Evolutionary conservation across 768 basidiomycete species (phyloP).

Genomic region (Collybiopsis luxurians): DNA sequence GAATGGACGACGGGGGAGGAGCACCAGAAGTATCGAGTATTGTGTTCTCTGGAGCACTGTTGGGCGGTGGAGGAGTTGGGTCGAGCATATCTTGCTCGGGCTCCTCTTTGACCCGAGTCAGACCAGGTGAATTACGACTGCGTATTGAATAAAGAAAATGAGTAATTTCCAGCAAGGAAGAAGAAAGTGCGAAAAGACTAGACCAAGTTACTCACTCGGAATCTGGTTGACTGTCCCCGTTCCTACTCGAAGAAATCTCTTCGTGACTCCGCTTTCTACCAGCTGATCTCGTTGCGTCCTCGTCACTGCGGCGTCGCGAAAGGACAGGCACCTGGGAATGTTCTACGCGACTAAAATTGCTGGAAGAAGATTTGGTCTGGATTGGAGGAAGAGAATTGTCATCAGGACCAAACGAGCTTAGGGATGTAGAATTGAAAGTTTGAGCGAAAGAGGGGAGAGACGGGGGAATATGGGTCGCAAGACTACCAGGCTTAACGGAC

Average conservation of each 20-base stretch:
- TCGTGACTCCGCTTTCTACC: slow-evolving; percentile 46
- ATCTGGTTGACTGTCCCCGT: slow-evolving; percentile 36
- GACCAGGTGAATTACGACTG: slow-evolving; percentile 42
- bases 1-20: slow-evolving; percentile 39
- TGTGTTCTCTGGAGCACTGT: slow-evolving; percentile 17
- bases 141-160: slow-evolving; percentile 16
- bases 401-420: slow-evolving; percentile 45
- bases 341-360: slow-evolving; percentile 31
- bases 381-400: slow-evolving; percentile 69
- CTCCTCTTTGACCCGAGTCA: slow-evolving; percentile 62
- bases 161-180: slow-evolving; percentile 13
- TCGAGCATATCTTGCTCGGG: slow-evolving; percentile 48
- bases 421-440: slow-evolving; percentile 61
- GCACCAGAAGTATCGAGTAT: slow-evolving; percentile 23
- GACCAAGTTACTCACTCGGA: slow-evolving; percentile 44
- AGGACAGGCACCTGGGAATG: slow-evolving; percentile 24
- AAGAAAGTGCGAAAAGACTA: neutral
- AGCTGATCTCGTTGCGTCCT: slow-evolving; percentile 21
- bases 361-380: slow-evolving; percentile 38
- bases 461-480: slow-evolving; percentile 48
- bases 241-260: slow-evolving; percentile 30
- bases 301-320: slow-evolving; percentile 27
- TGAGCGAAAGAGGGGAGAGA: slow-evolving; percentile 80
- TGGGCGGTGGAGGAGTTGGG: slow-evolving; percentile 30
- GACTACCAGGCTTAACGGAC: slow-evolving; percentile 39